Evolutionary conservation across 371 early-diverging fungal genomes (phyloP).

Genomic region (Apophysomyces elegans): DNA sequence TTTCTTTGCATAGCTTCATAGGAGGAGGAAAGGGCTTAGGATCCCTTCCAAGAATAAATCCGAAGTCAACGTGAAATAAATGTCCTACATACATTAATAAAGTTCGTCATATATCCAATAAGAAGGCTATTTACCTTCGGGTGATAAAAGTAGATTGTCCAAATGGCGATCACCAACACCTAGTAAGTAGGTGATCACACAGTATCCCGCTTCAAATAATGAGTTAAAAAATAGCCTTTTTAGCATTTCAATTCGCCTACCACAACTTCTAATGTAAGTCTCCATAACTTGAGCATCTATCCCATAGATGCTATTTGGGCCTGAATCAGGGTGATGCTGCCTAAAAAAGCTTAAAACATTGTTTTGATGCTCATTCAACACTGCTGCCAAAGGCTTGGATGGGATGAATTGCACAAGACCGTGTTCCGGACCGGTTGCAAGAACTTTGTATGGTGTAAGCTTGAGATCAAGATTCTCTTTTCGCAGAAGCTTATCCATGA

Average conservation of each 20-base stretch:
- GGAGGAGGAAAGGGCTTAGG: slow-evolving; percentile 99
- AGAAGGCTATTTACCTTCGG: slow-evolving; percentile 59
- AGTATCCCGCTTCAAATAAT: slow-evolving; percentile 85
- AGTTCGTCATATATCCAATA: neutral
- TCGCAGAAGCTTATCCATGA: slow-evolving; percentile 92
- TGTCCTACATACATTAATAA: slow-evolving; percentile 56
- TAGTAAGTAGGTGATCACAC: slow-evolving; percentile 96
- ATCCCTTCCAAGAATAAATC: slow-evolving; percentile 96
- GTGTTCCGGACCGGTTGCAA: slow-evolving; percentile 92
- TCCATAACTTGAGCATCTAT: slow-evolving; percentile 88
- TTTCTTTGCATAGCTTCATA: slow-evolving; percentile 98
- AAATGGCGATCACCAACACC: slow-evolving; percentile 99
- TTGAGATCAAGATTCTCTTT: slow-evolving; percentile 94
- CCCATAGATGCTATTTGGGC: slow-evolving; percentile 65
- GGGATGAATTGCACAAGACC: slow-evolving; percentile 93
- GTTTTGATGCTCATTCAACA: slow-evolving; percentile 86
- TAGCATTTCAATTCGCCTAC: slow-evolving; percentile 41
- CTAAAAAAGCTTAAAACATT: slow-evolving; percentile 82
- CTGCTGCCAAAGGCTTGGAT: slow-evolving; percentile 84
- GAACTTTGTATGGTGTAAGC: slow-evolving; percentile 91
- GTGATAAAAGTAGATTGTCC: slow-evolving; percentile 93
- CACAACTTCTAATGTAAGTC: slow-evolving; percentile 93
- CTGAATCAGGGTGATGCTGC: slow-evolving; percentile 66
- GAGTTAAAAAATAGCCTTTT: neutral
- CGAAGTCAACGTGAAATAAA: slow-evolving; percentile 98